Conservation (phyloP, 441 rosid species). For the Gossypium trilobum region DNA sequence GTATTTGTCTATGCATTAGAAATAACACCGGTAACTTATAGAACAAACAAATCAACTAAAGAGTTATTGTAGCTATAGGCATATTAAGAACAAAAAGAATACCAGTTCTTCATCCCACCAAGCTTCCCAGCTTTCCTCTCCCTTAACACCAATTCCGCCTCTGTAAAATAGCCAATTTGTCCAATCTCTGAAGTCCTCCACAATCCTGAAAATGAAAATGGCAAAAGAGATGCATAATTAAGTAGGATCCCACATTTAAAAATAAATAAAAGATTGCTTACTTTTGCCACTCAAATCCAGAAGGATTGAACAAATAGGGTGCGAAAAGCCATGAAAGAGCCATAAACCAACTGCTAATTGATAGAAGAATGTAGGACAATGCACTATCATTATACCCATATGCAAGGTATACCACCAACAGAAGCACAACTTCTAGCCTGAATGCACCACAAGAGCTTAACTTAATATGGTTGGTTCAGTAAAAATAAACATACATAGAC, state of each 20-base stretch:
- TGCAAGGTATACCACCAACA: constrained; percentile 75
- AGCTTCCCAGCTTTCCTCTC: constrained; percentile 99
- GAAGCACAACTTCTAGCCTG: constrained; percentile 82
- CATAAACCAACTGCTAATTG: constrained; percentile 98
- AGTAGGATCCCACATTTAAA: background rate
- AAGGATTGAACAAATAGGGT: constrained; percentile 93
- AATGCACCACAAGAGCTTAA: constrained; percentile 20
- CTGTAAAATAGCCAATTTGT: constrained; percentile 98
- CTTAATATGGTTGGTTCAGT: constrained; percentile 10
- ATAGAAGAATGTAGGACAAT: constrained; percentile 69
- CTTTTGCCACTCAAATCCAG: constrained; percentile 99
- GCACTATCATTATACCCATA: constrained; percentile 81
- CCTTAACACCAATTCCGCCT: constrained; percentile 99
- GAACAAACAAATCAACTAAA: background rate
- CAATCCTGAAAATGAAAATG: constrained; percentile 49
- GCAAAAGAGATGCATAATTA: constrained; percentile 4
- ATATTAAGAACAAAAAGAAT: constrained; percentile 20
- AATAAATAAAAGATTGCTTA: constrained; percentile 28
- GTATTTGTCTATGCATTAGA: background rate
- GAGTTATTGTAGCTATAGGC: background rate
- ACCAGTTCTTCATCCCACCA: constrained; percentile 99
- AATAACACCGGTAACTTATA: background rate
- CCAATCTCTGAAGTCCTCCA: constrained; percentile 98
- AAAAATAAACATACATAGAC: background rate
- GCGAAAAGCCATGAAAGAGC: constrained; percentile 96